These are phyloP conservation scores for Viola odorata DNA, from an alignment of 345 rosid species.

Conservation along the genomic window DNA sequence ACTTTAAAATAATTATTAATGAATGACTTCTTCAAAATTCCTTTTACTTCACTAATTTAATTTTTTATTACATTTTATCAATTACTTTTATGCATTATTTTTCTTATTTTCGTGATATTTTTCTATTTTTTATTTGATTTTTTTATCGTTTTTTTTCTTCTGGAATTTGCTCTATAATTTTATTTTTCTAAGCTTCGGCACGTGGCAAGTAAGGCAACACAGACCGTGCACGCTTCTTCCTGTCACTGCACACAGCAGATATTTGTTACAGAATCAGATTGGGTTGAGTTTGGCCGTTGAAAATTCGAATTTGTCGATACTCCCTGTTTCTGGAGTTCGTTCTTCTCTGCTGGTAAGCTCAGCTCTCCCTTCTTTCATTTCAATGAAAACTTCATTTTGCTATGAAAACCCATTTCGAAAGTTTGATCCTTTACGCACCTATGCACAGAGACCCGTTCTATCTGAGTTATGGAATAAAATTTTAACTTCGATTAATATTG, in stretches of 20 bases:
- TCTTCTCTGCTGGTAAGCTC: neutral
- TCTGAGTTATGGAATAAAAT: too few species aligned
- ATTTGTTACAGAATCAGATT: neutral
- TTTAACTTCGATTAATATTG: too few species aligned
- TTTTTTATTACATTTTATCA: too few species aligned
- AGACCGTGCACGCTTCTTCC: neutral
- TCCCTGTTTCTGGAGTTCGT: neutral
- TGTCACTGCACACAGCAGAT: neutral
- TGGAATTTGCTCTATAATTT: too few species aligned
- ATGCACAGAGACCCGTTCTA: too few species aligned
- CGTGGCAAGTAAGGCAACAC: neutral
- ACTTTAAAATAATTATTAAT: too few species aligned
- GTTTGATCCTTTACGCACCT: neutral
- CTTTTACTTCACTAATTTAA: too few species aligned
- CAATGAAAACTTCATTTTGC: neutral
- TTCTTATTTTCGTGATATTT: too few species aligned
- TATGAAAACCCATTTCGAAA: neutral
- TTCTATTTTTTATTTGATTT: too few species aligned
- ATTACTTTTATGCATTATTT: too few species aligned
- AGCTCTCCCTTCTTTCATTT: neutral
- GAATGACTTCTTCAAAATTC: too few species aligned
- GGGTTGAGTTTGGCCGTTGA: neutral
- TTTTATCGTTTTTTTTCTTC: too few species aligned
- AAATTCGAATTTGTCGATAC: neutral
- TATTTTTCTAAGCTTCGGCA: neutral